Evolutionary conservation across 805 yeast genomes (phyloP), one percentile per base, ranked within the genome.

Genomic region (Candida yuanshanica): DNA sequence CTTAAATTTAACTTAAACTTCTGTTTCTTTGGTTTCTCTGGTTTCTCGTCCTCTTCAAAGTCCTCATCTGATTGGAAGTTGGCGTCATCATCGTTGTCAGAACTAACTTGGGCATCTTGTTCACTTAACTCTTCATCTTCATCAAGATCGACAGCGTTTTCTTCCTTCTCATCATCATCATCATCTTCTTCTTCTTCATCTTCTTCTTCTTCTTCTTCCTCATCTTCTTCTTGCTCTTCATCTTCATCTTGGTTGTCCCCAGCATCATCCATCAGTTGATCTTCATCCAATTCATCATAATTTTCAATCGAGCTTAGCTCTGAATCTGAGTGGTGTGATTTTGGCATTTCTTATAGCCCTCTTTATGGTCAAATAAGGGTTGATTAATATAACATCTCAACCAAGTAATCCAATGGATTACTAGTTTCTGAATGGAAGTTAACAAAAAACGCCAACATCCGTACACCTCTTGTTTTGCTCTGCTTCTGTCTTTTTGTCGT

Each of bases 201-300:
- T 7, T 42, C 45, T 14, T 38, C 41, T 7, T 34, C 47, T 10
- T 42, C 52, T 17, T 37, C 39, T 3, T 42, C 43, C 22, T 45
- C 50, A 11, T 45, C 47, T 17, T 46, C 60, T 17, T 56, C 59
- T 22, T 55, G 55, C 31, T 59, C 32, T 27, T 27, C 39, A 14
- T 36, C 38, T n/a, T 26, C 39, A 26, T 36, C 38, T 18, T 37
- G 31, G 20, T 9, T 11, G 25, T 36, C 36, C 13, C 17, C 33
- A 11, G 10, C 14, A 16, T 21, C 20, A 8, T 34, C 32, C 14
- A 12, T n/a, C 20, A 16, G 21, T 17, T 37, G 33, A 32, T 35
- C 45, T 38, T 35, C 46, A 11, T 34, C 36, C 20, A 34, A n/a
- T 13, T 34, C 36, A 11, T 36, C 38, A 25, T 33, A 38, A 13